Evolutionary conservation across 495 filamentous ascomycete species (phyloP), one percentile per base, ranked within the genome.

Genomic region (Penicillium ucsense): DNA sequence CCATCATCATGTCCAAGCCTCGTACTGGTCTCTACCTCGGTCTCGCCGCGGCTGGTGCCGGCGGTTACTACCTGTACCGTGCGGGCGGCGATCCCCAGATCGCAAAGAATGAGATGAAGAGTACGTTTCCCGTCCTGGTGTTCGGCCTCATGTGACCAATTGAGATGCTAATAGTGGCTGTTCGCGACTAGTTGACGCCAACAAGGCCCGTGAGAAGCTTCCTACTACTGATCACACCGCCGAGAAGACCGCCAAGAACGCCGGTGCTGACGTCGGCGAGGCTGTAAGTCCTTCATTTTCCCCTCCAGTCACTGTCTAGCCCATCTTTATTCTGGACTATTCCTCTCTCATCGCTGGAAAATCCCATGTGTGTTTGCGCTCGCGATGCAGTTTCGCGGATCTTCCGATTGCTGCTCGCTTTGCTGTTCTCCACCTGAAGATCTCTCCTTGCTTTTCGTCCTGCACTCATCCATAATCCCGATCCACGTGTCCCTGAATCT

Each of bases 31-130:
- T 83, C 41, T 70, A 75, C 54, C 53, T 86, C 36, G 87, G 81
- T 50, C 57, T 81, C 41, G 76, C 72, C 9, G 83, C 76, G 38
- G 85, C 76, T 11, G 84, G 80, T 47, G 80, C 79, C 35, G 73
- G 79, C 38, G 91, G 84, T 10, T 96, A 96, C 77, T 98, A 97
- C 73, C 74, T 97, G 45, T 97, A 95, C 69, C 74, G 70, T 27
- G 86, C 91, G 1, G 89, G 90, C 43, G 92, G 92, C 34, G 75
- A 84, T 61, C 78, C 86, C n/a, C 82, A 84, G 48, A 78, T 77
- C 30, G 91, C 91, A 8, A 77, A 85, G 75, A 86, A 90, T 72
- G 67, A 89, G 50, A 74, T 85, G 52, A 88, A 94, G 72, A 75
- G 92, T 95, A 66, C 43, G 62, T 68, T 35, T 50, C 20, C 47